Percentiles rank a stretch among this genome's conserved stretches.
phyloP scores from a whole-genome alignment of 768 basidiomycete genomes.

The Boletus eberwhitei region DNA sequence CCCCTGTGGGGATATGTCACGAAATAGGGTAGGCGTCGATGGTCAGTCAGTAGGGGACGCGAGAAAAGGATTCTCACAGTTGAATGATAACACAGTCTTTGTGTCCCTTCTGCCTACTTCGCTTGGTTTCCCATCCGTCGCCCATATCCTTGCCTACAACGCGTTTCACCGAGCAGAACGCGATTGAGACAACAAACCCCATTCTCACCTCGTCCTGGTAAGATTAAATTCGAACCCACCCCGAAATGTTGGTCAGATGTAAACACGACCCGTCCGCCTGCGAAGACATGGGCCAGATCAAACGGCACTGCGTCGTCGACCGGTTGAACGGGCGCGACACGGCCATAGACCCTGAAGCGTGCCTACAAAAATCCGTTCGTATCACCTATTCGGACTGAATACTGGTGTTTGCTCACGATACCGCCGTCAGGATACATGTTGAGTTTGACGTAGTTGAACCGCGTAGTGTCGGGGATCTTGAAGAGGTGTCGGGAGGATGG shows the following conservation, averaged over 20 bases:
- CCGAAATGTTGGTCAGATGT: conserved; percentile 97
- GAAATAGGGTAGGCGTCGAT: neutral
- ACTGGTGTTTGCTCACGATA: conserved; percentile 50
- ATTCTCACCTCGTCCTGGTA: conserved; percentile 77
- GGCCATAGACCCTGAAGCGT: conserved; percentile 88
- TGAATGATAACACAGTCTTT: conserved; percentile 91
- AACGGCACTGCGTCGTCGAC: conserved; percentile 46
- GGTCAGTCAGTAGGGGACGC: neutral
- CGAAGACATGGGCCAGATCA: conserved; percentile 88
- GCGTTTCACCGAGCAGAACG: neutral
- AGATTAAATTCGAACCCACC: conserved; percentile 82
- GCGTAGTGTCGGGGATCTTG: conserved; percentile 51
- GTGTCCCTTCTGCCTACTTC: conserved; percentile 75
- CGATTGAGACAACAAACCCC: neutral
- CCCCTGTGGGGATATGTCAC: conserved; percentile 46
- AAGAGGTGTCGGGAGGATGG: conserved; percentile 91
- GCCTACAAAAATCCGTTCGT: conserved; percentile 47
- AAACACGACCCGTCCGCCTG: conserved; percentile 79
- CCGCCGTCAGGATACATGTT: conserved; percentile 98
- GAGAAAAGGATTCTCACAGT: conserved; percentile 49
- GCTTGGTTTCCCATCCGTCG: conserved; percentile 97
- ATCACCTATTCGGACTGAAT: neutral
- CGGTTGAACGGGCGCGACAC: conserved; percentile 65
- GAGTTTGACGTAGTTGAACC: conserved; percentile 80
- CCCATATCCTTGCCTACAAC: conserved; percentile 80